A percentile compares a stretch with the other conserved stretches of the same genome.
Conservation (phyloP, 805 yeast genomes). For the Yarrowia keelungensis region DNA sequence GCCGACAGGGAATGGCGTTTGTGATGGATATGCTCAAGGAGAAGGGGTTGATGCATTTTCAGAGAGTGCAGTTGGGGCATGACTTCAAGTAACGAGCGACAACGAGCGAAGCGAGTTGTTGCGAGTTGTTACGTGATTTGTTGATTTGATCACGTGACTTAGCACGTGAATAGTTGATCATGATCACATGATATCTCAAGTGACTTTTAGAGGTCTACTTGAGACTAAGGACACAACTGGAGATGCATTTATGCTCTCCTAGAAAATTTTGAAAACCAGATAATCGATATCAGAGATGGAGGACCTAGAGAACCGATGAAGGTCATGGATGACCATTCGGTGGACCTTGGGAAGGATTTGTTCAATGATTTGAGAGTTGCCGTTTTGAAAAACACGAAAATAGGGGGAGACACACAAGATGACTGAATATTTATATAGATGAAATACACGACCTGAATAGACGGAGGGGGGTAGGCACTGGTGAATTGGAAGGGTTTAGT, state of each 20-base stretch:
- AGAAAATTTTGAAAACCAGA: constrained; percentile 6
- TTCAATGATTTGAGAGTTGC: neutral
- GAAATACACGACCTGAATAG: constrained; percentile 11
- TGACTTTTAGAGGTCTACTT: too few relatives aligned
- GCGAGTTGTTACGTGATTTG: too few relatives aligned
- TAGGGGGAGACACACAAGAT: neutral
- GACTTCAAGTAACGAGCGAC: constrained; percentile 1
- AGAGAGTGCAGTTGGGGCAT: constrained; percentile 6
- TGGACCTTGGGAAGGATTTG: neutral
- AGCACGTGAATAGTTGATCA: too few relatives aligned
- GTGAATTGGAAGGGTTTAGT: too few relatives aligned
- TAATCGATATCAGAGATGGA: constrained; percentile 2
- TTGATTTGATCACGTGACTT: too few relatives aligned
- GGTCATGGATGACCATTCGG: neutral
- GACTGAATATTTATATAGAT: constrained; percentile 18
- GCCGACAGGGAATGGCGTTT: constrained; percentile 74
- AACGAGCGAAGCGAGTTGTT: neutral
- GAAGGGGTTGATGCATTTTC: constrained; percentile 41
- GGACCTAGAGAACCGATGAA: neutral
- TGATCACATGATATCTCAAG: too few relatives aligned
- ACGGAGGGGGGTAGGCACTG: neutral
- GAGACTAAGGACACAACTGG: too few relatives aligned
- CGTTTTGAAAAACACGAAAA: neutral
- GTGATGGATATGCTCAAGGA: constrained; percentile 69
- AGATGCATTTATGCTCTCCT: too few relatives aligned